Conservation (phyloP, 2,329 filamentous ascomycete species). For the Emmonsiellopsis sp. region DNA sequence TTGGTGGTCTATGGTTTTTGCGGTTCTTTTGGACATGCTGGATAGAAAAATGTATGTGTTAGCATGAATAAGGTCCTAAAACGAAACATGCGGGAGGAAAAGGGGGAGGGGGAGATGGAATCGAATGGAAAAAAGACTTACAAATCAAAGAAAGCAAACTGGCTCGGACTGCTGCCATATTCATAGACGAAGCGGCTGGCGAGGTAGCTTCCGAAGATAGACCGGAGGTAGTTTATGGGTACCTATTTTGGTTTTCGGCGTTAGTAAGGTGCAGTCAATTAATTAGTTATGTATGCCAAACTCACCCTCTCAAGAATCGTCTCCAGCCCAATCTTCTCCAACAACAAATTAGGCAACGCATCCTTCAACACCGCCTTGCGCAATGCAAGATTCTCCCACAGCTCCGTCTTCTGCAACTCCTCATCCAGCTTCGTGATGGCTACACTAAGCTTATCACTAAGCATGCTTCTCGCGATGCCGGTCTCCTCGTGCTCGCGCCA, state of each 20-base stretch:
- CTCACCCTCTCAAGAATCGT: constrained; percentile 70
- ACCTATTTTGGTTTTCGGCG: constrained; percentile 41
- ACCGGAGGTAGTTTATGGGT: constrained; percentile 81
- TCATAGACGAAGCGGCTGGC: constrained; percentile 95
- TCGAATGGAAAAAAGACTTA: constrained; percentile 39
- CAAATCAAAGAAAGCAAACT: constrained; percentile 99
- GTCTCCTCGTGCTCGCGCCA: constrained; percentile 89
- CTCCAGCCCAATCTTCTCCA: constrained; percentile 85
- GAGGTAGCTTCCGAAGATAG: constrained; percentile 93
- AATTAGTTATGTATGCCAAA: constrained; percentile 15
- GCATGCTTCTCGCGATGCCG: constrained; percentile 67
- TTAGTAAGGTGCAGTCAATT: constrained; percentile 14
- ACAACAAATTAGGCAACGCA: constrained; percentile 72
- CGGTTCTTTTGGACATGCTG: constrained; percentile 4
- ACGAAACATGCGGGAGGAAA: too few species aligned
- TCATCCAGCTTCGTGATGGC: constrained; percentile 97
- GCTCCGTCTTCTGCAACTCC: constrained; percentile 83
- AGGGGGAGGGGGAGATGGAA: not conserved
- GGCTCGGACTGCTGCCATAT: constrained; percentile 83
- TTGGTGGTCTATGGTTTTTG: not conserved
- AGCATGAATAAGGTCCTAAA: not conserved
- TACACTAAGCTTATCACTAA: constrained; percentile 81
- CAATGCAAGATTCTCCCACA: constrained; percentile 78
- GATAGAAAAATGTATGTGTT: not conserved
- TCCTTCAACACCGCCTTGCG: constrained; percentile 71